Base-by-base conservation (phyloP, 768 basidiomycete genomes). In the Tephrocybe sp. region DNA sequence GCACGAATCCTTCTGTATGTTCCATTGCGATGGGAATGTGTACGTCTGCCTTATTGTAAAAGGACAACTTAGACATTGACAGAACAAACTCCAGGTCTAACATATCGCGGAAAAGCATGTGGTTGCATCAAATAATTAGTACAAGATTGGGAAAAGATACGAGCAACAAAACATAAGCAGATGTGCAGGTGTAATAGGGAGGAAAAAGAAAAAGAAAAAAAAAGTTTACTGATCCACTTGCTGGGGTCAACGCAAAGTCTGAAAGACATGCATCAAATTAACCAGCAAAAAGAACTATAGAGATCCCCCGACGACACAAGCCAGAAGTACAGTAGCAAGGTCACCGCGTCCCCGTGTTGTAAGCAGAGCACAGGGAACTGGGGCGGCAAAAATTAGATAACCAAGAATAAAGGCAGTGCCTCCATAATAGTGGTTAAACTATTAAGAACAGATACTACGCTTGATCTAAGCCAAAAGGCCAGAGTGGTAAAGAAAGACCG, bases 371-470 rank as follows among this genome's bases (percentile, higher is more conserved):
- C 69, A 62, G 68, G 58, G 65, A 61, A 55, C 74, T 71, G 73
- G 62, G 73, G 74, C 71, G 68, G 67, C 74, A 77, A 77, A 77
- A 77, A 77, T 77, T 69, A 76, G 72, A 77, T 77, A 77, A 77
- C 75, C 75, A 75, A 56, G 43, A 76, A 76, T 76, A 71, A 70
- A 69, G 71, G 71, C 75, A 68, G 72, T 76, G 76, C 71, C 73
- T 67, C 70, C 73, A 77, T 77, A 77, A 78, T 78, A 78, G 75
- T 75, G 75, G 74, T 83, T 83, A 83, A 82, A 83, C 81, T 83
- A 82, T 83, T 83, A 87, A 89, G 87, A 89, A 89, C 88, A 91
- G 87, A 89, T 90, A 89, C 88, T 89, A 90, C 88, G 89, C 87
- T 89, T 89, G 87, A 89, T 90, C 88, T 88, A 89, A 89, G 88